phyloP scores from a whole-genome alignment of 306 rosid species.

The Pachyrhizus erosus region DNA sequence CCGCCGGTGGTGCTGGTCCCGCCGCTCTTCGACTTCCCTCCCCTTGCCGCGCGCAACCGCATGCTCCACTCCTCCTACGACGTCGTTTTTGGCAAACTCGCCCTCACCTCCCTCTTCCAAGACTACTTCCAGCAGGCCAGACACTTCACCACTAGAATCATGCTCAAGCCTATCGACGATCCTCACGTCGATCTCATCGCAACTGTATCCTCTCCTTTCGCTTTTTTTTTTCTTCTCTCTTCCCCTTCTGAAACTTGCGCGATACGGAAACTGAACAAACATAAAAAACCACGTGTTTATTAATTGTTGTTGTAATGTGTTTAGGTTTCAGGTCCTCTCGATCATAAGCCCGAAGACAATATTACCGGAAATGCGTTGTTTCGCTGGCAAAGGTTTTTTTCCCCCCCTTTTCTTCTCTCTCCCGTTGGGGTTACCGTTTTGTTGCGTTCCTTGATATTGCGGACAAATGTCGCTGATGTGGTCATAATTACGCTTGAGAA shows the following conservation, averaged over 20 bases:
- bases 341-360: slow-evolving; percentile 67
- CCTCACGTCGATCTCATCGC: slow-evolving; percentile 96
- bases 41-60: slow-evolving; percentile 93
- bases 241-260: background rate
- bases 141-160: slow-evolving; percentile 74
- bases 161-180: slow-evolving; percentile 97
- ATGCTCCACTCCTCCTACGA: slow-evolving; percentile 89
- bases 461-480: background rate
- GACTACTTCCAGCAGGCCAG: slow-evolving; percentile 81
- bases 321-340: slow-evolving; percentile 94
- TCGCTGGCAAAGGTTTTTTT: slow-evolving; percentile 91
- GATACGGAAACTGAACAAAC: slow-evolving; percentile 5
- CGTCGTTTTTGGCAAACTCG: slow-evolving; percentile 84
- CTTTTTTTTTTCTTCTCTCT: too few species aligned
- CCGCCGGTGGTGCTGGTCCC: slow-evolving; percentile 93
- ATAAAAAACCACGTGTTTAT: background rate
- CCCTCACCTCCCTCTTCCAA: slow-evolving; percentile 77
- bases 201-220: slow-evolving; percentile 60
- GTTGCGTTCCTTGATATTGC: background rate
- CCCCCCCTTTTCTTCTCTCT: background rate
- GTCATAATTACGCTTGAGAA: background rate
- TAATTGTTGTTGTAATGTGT: background rate
- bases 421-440: background rate
- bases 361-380: slow-evolving; percentile 77
- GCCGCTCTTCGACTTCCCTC: slow-evolving; percentile 96